phyloP scores from a whole-genome alignment of 495 filamentous ascomycete genomes.

The Evansstolkia leycettana region DNA sequence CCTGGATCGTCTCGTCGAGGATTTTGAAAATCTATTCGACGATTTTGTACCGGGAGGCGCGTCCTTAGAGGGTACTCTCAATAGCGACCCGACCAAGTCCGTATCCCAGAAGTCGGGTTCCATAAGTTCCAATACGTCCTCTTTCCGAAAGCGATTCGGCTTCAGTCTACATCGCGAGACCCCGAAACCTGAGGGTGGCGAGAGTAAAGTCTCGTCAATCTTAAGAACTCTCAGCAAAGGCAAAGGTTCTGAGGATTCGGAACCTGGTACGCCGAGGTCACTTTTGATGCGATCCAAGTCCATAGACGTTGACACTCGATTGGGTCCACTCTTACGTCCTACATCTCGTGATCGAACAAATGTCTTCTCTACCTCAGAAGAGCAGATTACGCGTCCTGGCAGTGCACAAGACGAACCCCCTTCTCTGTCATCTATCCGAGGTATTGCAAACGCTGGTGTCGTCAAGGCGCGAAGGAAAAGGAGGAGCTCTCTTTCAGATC shows the following conservation, averaged over 20 bases:
- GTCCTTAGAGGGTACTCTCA: constrained; percentile 28
- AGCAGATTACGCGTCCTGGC: constrained; percentile 13
- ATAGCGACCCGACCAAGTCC: constrained; percentile 35
- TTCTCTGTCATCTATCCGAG: constrained; percentile 20
- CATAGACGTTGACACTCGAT: constrained; percentile 54
- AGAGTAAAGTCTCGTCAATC: constrained; percentile 62
- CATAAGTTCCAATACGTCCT: constrained; percentile 63
- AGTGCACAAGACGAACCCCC: constrained; percentile 16
- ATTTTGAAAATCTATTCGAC: constrained; percentile 79
- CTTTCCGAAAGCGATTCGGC: constrained; percentile 71
- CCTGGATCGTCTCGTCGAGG: constrained; percentile 84
- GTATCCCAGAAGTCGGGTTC: constrained; percentile 42
- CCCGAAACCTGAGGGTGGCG: constrained; percentile 52
- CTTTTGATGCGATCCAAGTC: constrained; percentile 63
- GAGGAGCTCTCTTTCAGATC: constrained; percentile 82
- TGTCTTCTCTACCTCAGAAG: constrained; percentile 19
- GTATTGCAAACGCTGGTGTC: constrained; percentile 20
- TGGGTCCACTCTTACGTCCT: constrained; percentile 42
- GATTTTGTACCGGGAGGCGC: constrained; percentile 41
- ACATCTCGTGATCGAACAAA: constrained; percentile 54
- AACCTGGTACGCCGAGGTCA: constrained; percentile 47
- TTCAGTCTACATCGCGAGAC: constrained; percentile 67
- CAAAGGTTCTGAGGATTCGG: constrained; percentile 43
- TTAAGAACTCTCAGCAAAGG: constrained; percentile 87
- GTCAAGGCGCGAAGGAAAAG: constrained; percentile 57